phyloP scores from a whole-genome alignment of 306 rosid species.

The Trifolium fragiferum region DNA sequence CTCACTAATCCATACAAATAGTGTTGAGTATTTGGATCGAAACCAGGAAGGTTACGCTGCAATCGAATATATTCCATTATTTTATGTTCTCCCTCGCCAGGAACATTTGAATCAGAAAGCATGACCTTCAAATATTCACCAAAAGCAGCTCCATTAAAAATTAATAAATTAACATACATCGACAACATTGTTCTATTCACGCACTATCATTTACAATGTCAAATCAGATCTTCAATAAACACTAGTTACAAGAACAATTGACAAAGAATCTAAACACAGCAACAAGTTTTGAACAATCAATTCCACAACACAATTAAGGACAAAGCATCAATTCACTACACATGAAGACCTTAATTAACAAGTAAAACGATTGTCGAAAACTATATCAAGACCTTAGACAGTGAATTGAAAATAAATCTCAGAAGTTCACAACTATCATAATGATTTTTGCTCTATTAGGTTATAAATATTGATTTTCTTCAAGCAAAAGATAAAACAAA shows the following conservation, averaged over 20 bases:
- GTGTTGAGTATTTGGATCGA: constrained; percentile 84
- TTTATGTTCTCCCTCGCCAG: constrained; percentile 99
- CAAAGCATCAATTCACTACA: not conserved
- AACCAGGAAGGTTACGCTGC: constrained; percentile 83
- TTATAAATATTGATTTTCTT: constrained; percentile 6
- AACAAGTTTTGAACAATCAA: constrained; percentile 17
- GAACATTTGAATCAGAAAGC: constrained; percentile 95
- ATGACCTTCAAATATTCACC: constrained; percentile 91
- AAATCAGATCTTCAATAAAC: not conserved
- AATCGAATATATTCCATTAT: constrained; percentile 82
- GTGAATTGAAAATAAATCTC: constrained; percentile 28
- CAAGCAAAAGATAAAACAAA: not conserved
- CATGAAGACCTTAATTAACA: not conserved
- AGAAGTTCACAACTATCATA: constrained; percentile 7
- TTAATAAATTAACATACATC: constrained; percentile 49
- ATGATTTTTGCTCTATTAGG: not conserved
- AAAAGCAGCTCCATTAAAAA: constrained; percentile 58
- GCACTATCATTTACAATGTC: not conserved
- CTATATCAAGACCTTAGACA: not conserved
- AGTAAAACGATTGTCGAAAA: not conserved
- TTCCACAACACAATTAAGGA: not conserved
- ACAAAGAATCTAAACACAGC: constrained; percentile 9
- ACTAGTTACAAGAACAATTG: not conserved
- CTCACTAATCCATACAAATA: constrained; percentile 95
- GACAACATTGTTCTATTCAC: too few relatives aligned